Conservation (phyloP, 2,329 filamentous ascomycete genomes). For the Tolypocladium pustulatum region DNA sequence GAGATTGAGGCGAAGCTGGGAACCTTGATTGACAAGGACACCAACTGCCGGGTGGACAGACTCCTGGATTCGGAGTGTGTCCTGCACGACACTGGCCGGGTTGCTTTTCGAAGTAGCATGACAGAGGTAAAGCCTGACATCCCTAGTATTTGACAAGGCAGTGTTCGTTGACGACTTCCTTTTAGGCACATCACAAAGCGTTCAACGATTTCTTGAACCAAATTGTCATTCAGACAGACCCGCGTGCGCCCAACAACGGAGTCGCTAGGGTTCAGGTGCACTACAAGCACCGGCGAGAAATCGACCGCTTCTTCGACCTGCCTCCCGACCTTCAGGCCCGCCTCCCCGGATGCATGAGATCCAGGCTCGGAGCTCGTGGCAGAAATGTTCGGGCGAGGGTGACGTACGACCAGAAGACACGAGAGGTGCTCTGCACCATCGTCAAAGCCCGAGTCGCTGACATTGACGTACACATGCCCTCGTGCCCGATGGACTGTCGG, state of each 20-base stretch:
- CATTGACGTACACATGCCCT: conserved; percentile 75
- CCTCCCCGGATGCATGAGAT: conserved; percentile 54
- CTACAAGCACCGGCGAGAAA: conserved; percentile 74
- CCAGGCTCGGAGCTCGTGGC: conserved; percentile 41
- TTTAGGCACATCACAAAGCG: conserved; percentile 64
- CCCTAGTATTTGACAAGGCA: neutral
- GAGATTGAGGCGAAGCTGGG: conserved; percentile 95
- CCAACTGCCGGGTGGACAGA: conserved; percentile 56
- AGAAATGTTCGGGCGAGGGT: conserved; percentile 44
- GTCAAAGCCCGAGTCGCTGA: conserved; percentile 85
- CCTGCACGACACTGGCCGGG: conserved; percentile 47
- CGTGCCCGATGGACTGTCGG: conserved; percentile 73
- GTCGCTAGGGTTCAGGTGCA: conserved; percentile 50
- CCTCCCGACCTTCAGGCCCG: conserved; percentile 45
- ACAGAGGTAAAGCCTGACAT: conserved; percentile 56
- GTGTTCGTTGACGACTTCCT: conserved; percentile 3
- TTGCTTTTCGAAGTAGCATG: conserved; percentile 81
- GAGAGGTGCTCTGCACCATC: conserved; percentile 66
- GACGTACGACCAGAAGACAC: conserved; percentile 64
- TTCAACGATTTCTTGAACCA: conserved; percentile 81
- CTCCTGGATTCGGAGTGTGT: conserved; percentile 62
- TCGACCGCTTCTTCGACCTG: conserved; percentile 76
- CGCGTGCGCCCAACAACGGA: conserved; percentile 36
- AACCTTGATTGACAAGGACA: conserved; percentile 63
- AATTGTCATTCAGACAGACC: conserved; percentile 47